Evolutionary conservation across 768 basidiomycete species (phyloP), one percentile per base, ranked within the genome.

Genomic region (Leccinum sublutescens): DNA sequence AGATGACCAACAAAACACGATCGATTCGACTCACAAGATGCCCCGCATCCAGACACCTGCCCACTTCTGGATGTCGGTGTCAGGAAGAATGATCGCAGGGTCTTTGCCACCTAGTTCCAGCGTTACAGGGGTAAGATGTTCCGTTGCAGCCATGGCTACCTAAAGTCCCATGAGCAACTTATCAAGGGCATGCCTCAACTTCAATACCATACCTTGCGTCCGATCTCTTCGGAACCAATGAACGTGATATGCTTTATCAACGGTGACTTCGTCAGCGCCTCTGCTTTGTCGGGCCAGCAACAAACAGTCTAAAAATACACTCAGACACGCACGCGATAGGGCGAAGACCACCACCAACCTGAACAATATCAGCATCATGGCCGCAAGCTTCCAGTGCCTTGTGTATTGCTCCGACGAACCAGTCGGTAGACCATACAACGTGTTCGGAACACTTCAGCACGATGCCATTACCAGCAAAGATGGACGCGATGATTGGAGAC

Each of bases 101-200:
- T 99, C 96, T 72, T 98, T 96, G 34, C 94, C 93, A 33, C 96
- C 96, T 1, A 99, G 82, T 74, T 98, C 96, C 23, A 99, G 83
- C 0, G 91, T 93, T 0, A 97, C 90, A 0, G 96, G 96, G 1
- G 91, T 95, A 48, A 97, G 81, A 67, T 95, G 82, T 61, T 88
- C 85, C 0, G 93, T 89, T 15, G 95, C 96, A 52, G 89, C 92
- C 19, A 79, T 65, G 0, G 94, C 93, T 60, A 98, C 85, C 86
- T 93, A 69, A 65, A 55, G 31, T 43, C 4, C 17, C n/a, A 11
- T 68, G 29, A 57, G 36, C 25, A 27, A 53, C 25, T 6, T 19
- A 27, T 55, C 25, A 36, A 14, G 2, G 6, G 5, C 1, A 19
- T 19, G 10, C 45, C 5, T 23, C 74, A 33, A 73, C 65, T 12